phyloP scores from a whole-genome alignment of 1,284 basidiomycete genomes.

The Thecaphora frezii region DNA sequence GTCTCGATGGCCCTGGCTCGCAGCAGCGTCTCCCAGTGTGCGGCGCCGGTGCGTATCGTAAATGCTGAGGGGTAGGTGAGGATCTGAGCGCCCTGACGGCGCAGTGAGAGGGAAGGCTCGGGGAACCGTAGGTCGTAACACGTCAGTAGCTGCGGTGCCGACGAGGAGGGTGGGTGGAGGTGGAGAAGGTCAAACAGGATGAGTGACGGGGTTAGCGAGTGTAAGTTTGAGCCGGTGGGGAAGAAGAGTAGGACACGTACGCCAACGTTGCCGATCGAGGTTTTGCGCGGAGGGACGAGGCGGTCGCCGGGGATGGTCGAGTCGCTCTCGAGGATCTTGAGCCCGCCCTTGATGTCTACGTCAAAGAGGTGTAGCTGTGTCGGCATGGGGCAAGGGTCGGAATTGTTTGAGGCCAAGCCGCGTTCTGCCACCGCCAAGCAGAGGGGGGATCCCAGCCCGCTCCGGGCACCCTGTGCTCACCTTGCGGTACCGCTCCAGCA shows the following conservation, averaged over 20 bases:
- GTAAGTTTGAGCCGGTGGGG: too few species aligned
- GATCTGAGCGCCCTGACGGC: slow-evolving; percentile 62
- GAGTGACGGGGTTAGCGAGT: too few species aligned
- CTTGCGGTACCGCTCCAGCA: slow-evolving; percentile 61
- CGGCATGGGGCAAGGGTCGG: too few species aligned
- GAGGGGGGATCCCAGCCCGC: background rate
- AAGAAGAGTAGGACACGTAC: slow-evolving; percentile 4
- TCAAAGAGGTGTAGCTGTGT: slow-evolving; percentile 63
- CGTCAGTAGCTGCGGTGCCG: slow-evolving; percentile 63
- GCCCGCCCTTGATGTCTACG: slow-evolving; percentile 61
- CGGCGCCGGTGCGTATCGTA: slow-evolving; percentile 61
- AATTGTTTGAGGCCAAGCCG: too few species aligned
- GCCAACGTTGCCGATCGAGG: slow-evolving; percentile 58
- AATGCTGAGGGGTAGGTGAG: slow-evolving; percentile 64
- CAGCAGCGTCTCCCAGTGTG: slow-evolving; percentile 57
- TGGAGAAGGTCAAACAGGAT: too few species aligned
- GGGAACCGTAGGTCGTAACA: slow-evolving; percentile 66
- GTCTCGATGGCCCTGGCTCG: slow-evolving; percentile 61
- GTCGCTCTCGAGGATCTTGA: slow-evolving; percentile 52
- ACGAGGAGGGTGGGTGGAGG: too few species aligned
- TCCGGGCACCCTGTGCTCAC: slow-evolving; percentile 18
- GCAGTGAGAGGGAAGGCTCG: slow-evolving; percentile 61
- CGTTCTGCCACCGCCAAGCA: too few species aligned
- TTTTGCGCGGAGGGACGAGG: slow-evolving; percentile 55
- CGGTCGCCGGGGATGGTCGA: slow-evolving; percentile 60